Evolutionary conservation across 2,329 filamentous ascomycete genomes (phyloP).

Genomic region (Clonostachys rhizophaga): DNA sequence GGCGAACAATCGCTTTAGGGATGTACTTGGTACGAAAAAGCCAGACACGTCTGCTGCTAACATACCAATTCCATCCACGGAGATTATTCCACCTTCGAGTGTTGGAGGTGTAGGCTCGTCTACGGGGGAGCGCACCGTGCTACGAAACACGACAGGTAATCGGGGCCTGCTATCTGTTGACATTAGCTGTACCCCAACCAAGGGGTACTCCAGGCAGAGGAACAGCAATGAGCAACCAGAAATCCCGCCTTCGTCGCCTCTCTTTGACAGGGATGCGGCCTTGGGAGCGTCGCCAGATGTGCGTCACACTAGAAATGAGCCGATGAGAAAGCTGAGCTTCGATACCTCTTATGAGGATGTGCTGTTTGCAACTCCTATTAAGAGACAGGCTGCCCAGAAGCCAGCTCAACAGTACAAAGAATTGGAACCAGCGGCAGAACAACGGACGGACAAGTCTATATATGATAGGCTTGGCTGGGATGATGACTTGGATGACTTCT

Average conservation of each 20-base stretch:
- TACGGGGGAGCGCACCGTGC: constrained; percentile 11
- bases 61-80: constrained; percentile 11
- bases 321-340: too few relatives aligned
- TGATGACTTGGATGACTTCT: constrained; percentile 47
- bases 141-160: neutral
- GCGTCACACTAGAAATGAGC: constrained; percentile 1
- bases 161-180: constrained; percentile 8
- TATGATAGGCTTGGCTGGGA: constrained; percentile 55
- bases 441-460: constrained; percentile 26
- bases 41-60: constrained; percentile 2
- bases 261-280: constrained; percentile 15
- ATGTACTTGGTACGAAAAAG: constrained; percentile 32
- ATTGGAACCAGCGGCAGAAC: constrained; percentile 1
- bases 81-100: constrained; percentile 28
- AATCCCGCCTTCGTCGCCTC: constrained; percentile 28
- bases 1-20: constrained; percentile 47
- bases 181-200: constrained; percentile 22
- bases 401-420: constrained; percentile 9
- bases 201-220: constrained; percentile 1
- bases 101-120: constrained; percentile 30
- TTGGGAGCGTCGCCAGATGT: constrained; percentile 7
- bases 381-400: constrained; percentile 11
- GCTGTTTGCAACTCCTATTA: too few relatives aligned
- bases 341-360: too few relatives aligned
- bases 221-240: constrained; percentile 13